Evolutionary conservation across 345 rosid genomes (phyloP).

Genomic region (Populus ilicifolia): DNA sequence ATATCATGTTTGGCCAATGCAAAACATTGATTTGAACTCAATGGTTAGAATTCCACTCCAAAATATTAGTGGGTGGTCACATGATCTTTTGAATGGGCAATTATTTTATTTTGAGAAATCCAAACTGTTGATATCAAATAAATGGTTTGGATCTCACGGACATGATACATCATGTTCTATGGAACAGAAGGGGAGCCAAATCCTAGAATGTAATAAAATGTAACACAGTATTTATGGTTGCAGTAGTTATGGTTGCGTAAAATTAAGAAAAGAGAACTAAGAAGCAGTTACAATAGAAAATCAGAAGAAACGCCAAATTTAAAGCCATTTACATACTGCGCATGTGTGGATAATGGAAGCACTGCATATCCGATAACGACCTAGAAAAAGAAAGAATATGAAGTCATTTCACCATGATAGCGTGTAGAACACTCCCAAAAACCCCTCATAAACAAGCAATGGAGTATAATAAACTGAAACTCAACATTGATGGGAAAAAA

Average conservation of each 20-base stretch:
- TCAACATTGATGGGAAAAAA: not conserved
- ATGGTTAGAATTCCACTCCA: no score
- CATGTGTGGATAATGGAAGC: constrained; percentile 84
- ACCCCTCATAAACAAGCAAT: not conserved
- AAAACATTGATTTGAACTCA: no score
- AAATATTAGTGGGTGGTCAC: no score
- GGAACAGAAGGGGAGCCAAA: no score
- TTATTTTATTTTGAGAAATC: no score
- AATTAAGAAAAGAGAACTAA: constrained; percentile 3
- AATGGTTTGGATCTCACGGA: no score
- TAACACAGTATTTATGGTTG: not conserved
- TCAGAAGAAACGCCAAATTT: not conserved
- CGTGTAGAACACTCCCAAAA: not conserved
- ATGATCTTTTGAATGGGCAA: no score
- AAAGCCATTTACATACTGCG: constrained; percentile 63
- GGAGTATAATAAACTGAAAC: not conserved
- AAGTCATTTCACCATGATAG: constrained; percentile 3
- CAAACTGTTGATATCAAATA: no score
- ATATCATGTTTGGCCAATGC: no score
- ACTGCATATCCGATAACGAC: constrained; percentile 90
- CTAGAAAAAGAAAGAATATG: constrained; percentile 38
- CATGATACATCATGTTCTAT: not conserved
- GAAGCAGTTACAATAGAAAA: not conserved
- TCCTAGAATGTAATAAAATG: no score
- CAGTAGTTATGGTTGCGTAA: not conserved